A percentile compares a stretch with the other conserved stretches of the same genome.
These are phyloP conservation scores for Tarenaya hassleriana DNA, from an alignment of 345 rosid genomes.

Conservation along the genomic window DNA sequence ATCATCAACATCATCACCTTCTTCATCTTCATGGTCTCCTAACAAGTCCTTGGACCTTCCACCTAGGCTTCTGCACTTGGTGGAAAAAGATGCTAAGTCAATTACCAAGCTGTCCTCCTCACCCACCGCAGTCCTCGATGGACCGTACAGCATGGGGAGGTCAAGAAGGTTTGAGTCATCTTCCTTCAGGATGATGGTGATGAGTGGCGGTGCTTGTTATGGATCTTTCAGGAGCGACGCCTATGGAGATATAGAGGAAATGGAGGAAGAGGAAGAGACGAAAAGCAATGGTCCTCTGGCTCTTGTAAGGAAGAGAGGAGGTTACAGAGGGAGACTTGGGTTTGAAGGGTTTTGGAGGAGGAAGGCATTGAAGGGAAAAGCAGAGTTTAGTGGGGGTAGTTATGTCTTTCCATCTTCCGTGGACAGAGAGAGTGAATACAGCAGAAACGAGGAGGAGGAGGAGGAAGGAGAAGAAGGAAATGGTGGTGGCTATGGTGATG, in stretches of 20 bases:
- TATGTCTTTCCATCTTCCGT: conserved; percentile 55
- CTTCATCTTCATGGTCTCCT: conserved; percentile 6
- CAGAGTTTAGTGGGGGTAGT: conserved; percentile 48
- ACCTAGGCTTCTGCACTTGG: conserved; percentile 40
- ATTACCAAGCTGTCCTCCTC: conserved; percentile 37
- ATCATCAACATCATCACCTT: conserved; percentile 23
- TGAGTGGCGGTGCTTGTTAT: conserved; percentile 25
- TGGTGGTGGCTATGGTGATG: conserved; percentile 14
- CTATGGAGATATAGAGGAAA: conserved; percentile 23
- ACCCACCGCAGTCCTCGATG: conserved; percentile 41
- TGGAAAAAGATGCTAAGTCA: conserved; percentile 31
- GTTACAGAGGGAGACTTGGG: conserved; percentile 31
- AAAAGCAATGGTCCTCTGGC: conserved; percentile 17
- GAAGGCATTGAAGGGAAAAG: conserved; percentile 31
- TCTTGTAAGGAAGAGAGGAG: conserved; percentile 21
- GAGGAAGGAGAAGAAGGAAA: conserved; percentile 21
- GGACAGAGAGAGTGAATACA: conserved; percentile 31
- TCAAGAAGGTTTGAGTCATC: conserved; percentile 33
- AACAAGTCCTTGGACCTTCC: conserved; percentile 51
- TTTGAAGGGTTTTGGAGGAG: conserved; percentile 45
- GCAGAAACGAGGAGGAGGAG: conserved; percentile 11
- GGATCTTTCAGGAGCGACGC: conserved; percentile 32
- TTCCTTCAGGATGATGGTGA: conserved; percentile 28
- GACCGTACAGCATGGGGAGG: conserved; percentile 26
- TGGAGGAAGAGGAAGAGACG: conserved; percentile 18